These are phyloP conservation scores for Metarhizium robertsii DNA, from an alignment of 2,329 filamentous ascomycete species.

Conservation along the genomic window DNA sequence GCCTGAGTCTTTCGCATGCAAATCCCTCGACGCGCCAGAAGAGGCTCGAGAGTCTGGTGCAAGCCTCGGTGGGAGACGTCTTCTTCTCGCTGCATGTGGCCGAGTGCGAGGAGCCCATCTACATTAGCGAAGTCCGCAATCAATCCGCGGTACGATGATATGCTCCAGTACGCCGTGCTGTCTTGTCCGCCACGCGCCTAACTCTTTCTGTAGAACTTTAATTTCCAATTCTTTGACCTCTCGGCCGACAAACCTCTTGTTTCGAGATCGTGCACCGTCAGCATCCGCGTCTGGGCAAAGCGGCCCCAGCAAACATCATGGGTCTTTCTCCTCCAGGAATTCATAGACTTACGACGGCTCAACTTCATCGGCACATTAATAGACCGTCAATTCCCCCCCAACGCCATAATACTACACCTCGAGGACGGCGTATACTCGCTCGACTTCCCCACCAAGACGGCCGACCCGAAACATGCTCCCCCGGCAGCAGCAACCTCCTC, in stretches of 20 bases:
- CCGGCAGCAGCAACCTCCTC: slow-evolving; percentile 57
- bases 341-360: slow-evolving; percentile 60
- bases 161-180: background rate
- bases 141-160: slow-evolving; percentile 52
- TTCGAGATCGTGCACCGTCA: slow-evolving; percentile 56
- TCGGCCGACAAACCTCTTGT: slow-evolving; percentile 50
- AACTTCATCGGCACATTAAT: slow-evolving; percentile 70
- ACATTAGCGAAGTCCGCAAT: slow-evolving; percentile 74
- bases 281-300: slow-evolving; percentile 66
- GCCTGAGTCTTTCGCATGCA: slow-evolving; percentile 37
- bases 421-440: slow-evolving; percentile 79
- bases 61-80: slow-evolving; percentile 67
- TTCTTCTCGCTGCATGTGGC: slow-evolving; percentile 79
- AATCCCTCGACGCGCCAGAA: slow-evolving; percentile 53
- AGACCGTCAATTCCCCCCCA: slow-evolving; percentile 64
- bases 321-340: slow-evolving; percentile 60
- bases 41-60: slow-evolving; percentile 64
- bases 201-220: slow-evolving; percentile 55
- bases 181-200: background rate
- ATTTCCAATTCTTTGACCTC: slow-evolving; percentile 78
- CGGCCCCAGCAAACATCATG: slow-evolving; percentile 40
- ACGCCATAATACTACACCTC: slow-evolving; percentile 79
- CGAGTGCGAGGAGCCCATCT: slow-evolving; percentile 62
- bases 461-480: slow-evolving; percentile 41
- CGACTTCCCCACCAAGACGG: slow-evolving; percentile 47